Evolutionary conservation across 1,284 basidiomycete species (phyloP), one percentile per base, ranked within the genome.

Genomic region (Meira nashicola): DNA sequence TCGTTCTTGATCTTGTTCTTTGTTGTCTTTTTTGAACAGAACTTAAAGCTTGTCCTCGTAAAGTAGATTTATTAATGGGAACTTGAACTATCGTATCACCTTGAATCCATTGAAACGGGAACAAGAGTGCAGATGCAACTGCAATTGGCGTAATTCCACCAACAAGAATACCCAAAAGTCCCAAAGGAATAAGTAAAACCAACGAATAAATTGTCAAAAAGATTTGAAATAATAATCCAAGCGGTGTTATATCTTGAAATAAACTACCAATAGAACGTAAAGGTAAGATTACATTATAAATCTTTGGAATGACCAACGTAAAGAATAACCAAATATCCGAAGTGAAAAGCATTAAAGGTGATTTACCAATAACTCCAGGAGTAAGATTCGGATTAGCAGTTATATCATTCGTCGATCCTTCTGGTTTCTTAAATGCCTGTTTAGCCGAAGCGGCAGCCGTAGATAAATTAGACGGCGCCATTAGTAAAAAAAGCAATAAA

Each of bases 181-280:
- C 9, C 21, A 56, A 39, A n/a, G 44, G 40, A 21, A 46, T 19
- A 33, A 33, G 19, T 10, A 46, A 14, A 2, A 37, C 12, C 12
- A 46, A 14, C 11, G 44, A 17, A 15, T 48, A 23, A 28, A 50
- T n/a, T 1, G 43, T 54, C 17, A 37, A 33, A n/a, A 56, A n/a
- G 1, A 56, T n/a, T 49, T 56, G 55, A 21, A 49, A 49, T 14
- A 46, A 12, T 17, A 56, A n/a, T 4, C 55, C 55, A 2, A 2
- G 2, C 9, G 33, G 14, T 2, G 55, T 56, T 12, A 56, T 56
- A 43, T 56, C 55, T 33, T 39, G 38, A 23, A 56, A 50, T 4
- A 50, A 5, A 39, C 39, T 43, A 19, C 55, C 38, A 23, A n/a
- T 4, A 17, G 39, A 39, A 37, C n/a, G n/a, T 11, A 56, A 14